Base-by-base conservation (phyloP, 106 monocot species). In the Dioscorea dumetorum region DNA sequence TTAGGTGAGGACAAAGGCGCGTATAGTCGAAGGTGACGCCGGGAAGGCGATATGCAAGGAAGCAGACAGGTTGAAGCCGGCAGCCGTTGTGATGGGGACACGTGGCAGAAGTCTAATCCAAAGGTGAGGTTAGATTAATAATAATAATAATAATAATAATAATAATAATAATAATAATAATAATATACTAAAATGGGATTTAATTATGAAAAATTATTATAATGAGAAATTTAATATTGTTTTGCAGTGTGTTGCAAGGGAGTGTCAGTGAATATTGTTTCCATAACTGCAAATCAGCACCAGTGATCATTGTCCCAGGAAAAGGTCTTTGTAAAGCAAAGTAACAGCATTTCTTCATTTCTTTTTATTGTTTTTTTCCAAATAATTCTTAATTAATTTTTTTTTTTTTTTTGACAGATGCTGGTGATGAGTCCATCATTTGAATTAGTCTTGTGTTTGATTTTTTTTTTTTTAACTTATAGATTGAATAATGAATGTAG, bases 81-180 rank as follows among this genome's bases (percentile, higher is more conserved):
- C 84, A 1, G 94, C 90, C 1, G 90, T 94, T 24, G 65, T 94
- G 62, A 73, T 94, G 82, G 94, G 94, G n/a, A 90, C 94, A 20
- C 79, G 90, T 9, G 94, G 94, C 8, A 79, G 87, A 68, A 60
- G 84, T 53, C 74, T 90, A 58, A 53, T 94, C 71, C 58, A 84
- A 35, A 94, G 94, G 94, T 90, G 56, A 66, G 9, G 4, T 54
- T 16, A 54, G 54, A 54, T 19, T 28, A 15, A 54, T 54, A 1
- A 54, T 54, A n/a, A n/a, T n/a, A n/a, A n/a, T n/a, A n/a, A n/a
- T n/a, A n/a, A n/a, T n/a, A n/a, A n/a, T n/a, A n/a, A n/a, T n/a
- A n/a, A n/a, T n/a, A n/a, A n/a, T n/a, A n/a, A n/a, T n/a, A n/a
- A n/a, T n/a, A n/a, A n/a, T n/a, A n/a, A n/a, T n/a, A n/a, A n/a